Evolutionary conservation across 208 protist species (phyloP), one percentile per base, ranked within the genome.

Genomic region (Novymonas esmeraldas): DNA sequence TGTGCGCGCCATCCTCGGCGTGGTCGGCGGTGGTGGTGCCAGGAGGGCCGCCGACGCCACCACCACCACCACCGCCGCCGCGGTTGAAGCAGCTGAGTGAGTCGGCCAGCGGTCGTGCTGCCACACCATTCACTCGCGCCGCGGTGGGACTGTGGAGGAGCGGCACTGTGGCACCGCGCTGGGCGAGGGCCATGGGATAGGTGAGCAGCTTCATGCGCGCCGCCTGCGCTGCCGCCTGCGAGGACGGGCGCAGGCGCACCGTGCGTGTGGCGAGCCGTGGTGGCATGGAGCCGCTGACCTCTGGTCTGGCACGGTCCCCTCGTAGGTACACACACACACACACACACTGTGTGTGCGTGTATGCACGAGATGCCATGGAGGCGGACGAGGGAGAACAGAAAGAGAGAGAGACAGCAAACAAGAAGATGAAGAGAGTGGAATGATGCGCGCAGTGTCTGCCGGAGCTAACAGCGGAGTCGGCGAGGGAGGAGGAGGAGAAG

Each of bases 101-200:
- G 36, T 59, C 54, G 14, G 54, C 54, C 22, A 59, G 52, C 18
- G 24, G 54, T 13, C 54, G 54, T 7, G 55, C 34, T 18, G 59
- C 42, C 7, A 42, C 36, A 18, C 5, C 11, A n/a, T 31, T 29
- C 36, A 59, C n/a, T n/a, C n/a, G n/a, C n/a, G n/a, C n/a, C n/a
- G n/a, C 18, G 6, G 54, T 46, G 31, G 60, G 34, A 22, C 49
- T 57, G 22, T 69, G 48, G 33, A 90, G 54, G 9, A 93, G 75
- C 14, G 88, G 88, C 31, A 86, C 57, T 2, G 78, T 84, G 29
- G 85, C 81, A 18, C 70, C 54, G 6, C 78, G 85, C 70, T 91
- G 79, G 11, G 84, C 76, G 33, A 94, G 69, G 0, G 88, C 88
- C 84, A 90, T 89, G 10, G 76, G 76, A 62, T 94, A 94, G 45